Conservation (phyloP, 140 eudicot genomes). For the Artemisia princeps region DNA sequence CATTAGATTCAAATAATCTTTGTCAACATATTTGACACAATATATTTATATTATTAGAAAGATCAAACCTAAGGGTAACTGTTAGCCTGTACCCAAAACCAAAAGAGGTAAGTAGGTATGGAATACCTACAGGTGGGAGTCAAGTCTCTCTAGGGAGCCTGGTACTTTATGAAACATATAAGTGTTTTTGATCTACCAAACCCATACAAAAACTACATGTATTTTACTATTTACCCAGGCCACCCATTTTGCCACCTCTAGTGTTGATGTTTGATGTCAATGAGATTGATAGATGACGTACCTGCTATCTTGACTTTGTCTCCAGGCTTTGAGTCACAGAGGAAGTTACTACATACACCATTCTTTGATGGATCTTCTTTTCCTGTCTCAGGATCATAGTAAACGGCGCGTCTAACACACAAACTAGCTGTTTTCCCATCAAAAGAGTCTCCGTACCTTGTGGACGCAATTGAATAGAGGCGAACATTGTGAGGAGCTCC, state of each 20-base stretch:
- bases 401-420: constrained; percentile 89
- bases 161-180: too few species aligned
- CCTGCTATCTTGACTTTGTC: constrained; percentile 83
- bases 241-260: background rate
- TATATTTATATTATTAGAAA: too few species aligned
- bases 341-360: constrained; percentile 85
- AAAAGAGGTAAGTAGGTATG: too few species aligned
- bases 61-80: too few species aligned
- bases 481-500: constrained; percentile 92
- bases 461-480: constrained; percentile 87
- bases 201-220: too few species aligned
- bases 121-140: too few species aligned
- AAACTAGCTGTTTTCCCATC: constrained; percentile 92
- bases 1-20: too few species aligned
- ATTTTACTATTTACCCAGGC: background rate
- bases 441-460: constrained; percentile 81
- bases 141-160: too few species aligned
- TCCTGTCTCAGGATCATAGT: constrained; percentile 86
- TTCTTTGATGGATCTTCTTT: constrained; percentile 86
- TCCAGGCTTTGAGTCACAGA: constrained; percentile 90
- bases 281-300: constrained; percentile 16
- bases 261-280: background rate
- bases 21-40: too few species aligned
- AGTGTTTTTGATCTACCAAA: too few species aligned
- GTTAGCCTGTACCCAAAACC: too few species aligned